Evolutionary conservation across 73 alveolate genomes (phyloP), one percentile per base, ranked within the genome.

Genomic region (Paramecium pentaurelia): DNA sequence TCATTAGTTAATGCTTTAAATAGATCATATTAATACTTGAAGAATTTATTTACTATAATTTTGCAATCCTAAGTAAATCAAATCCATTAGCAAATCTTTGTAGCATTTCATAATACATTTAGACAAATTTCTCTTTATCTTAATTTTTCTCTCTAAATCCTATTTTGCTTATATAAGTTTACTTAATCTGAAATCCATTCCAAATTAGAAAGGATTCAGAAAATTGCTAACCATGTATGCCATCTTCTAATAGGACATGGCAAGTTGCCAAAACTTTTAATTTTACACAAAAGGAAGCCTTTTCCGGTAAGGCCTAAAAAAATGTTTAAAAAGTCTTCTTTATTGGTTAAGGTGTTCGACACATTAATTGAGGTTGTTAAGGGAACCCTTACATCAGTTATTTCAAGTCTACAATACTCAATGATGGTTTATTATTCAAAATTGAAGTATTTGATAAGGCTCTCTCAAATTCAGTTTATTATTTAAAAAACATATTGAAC

Each of bases 211-310:
- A 32, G n/a, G 20, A 38, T 20, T 75, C 88, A 22, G 88, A 36
- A 75, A 75, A 75, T 34, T 34, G 8, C n/a, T 36, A 25, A 4
- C 88, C 88, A 16, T 42, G 60, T 2, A 75, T 11, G 18, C 25
- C 25, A 38, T 75, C 88, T n/a, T 75, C 88, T 42, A 75, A 37
- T 0, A 75, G 28, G n/a, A 75, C 88, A 75, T 75, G 88, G 30
- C 88, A 75, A n/a, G 88, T 75, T 9, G 88, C 88, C 8, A 75
- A 42, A 20, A 75, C 30, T 37, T 75, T 75, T 18, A 75, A 12
- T 38, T 75, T 75, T 22, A 75, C 88, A 2, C 88, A 8, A 38
- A 34, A 75, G 0, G 88, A 38, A 10, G 34, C 9, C 47, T 75
- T 75, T n/a, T 75, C 88, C 18, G 88, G 88, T 42, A 75, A 6